Percentiles rank a stretch among this genome's conserved stretches.
Conservation (phyloP, 495 filamentous ascomycete genomes). For the Massariosphaeria phaeospora region DNA sequence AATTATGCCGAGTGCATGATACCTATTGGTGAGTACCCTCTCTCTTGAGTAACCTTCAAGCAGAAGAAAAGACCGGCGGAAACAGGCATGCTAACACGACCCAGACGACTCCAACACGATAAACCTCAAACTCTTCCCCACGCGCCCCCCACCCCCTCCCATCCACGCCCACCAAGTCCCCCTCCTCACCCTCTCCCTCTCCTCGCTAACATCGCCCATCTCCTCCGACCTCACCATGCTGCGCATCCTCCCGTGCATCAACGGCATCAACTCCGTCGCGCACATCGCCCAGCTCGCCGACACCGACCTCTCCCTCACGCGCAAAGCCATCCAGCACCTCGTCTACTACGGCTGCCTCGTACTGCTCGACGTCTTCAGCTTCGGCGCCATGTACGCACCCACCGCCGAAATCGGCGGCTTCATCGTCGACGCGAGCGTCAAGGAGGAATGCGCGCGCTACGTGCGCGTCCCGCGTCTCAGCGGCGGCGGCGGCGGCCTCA, state of each 20-base stretch:
- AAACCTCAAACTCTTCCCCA: slow-evolving; percentile 91
- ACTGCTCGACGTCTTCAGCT: slow-evolving; percentile 89
- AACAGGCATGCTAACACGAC: slow-evolving; percentile 8
- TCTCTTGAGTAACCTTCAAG: too few relatives aligned
- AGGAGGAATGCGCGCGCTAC: slow-evolving; percentile 82
- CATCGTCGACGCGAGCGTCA: slow-evolving; percentile 62
- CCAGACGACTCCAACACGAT: slow-evolving; percentile 87
- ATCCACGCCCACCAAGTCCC: slow-evolving; percentile 87
- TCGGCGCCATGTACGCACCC: slow-evolving; percentile 81
- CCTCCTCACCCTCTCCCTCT: slow-evolving; percentile 75
- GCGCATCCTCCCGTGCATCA: slow-evolving; percentile 71
- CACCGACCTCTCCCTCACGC: slow-evolving; percentile 74
- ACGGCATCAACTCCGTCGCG: slow-evolving; percentile 82
- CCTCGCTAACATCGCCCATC: slow-evolving; percentile 51
- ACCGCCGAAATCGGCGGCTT: slow-evolving; percentile 71
- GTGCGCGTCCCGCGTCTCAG: slow-evolving; percentile 47
- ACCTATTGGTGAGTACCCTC: slow-evolving; percentile 61
- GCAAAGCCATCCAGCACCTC: slow-evolving; percentile 78
- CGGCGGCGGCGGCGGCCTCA: slow-evolving; percentile 7
- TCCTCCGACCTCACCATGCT: slow-evolving; percentile 77
- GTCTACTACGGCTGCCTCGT: slow-evolving; percentile 85
- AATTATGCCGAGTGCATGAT: slow-evolving; percentile 99
- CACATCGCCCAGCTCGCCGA: slow-evolving; percentile 79
- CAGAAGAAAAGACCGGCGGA: too few relatives aligned
- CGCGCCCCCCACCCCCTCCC: slow-evolving; percentile 68